Conservation (phyloP, 768 basidiomycete species). For the Dioszegia hungarica region DNA sequence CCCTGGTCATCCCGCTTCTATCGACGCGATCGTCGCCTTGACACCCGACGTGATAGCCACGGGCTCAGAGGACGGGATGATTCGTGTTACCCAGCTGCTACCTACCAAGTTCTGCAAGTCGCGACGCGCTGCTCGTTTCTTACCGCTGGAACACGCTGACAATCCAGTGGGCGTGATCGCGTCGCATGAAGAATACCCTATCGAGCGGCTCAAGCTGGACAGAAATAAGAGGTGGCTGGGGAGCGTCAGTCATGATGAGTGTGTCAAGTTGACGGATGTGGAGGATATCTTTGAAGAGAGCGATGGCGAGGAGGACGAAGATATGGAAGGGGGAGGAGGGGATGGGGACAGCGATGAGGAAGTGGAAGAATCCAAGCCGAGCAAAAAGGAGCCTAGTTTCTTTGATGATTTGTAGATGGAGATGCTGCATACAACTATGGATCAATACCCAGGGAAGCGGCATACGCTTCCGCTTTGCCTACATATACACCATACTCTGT, state of each 20-base stretch:
- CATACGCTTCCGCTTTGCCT: constrained; percentile 19
- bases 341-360: constrained; percentile 14
- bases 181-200: constrained; percentile 85
- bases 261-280: constrained; percentile 76
- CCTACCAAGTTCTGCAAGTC: constrained; percentile 67
- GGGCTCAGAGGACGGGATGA: constrained; percentile 84
- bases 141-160: not conserved
- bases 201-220: constrained; percentile 76
- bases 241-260: constrained; percentile 85
- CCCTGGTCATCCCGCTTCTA: constrained; percentile 77
- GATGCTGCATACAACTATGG: not conserved
- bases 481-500: constrained; percentile 25
- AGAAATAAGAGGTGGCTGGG: constrained; percentile 74
- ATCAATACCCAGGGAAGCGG: constrained; percentile 9
- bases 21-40: constrained; percentile 77
- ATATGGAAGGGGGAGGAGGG: constrained; percentile 20
- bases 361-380: constrained; percentile 2
- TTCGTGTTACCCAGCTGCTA: constrained; percentile 78
- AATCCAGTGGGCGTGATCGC: constrained; percentile 70
- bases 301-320: constrained; percentile 48
- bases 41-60: constrained; percentile 70
- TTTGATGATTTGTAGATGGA: constrained; percentile 15
- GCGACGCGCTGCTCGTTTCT: too few relatives aligned
- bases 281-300: constrained; percentile 66
- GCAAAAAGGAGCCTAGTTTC: constrained; percentile 23